These are phyloP conservation scores for Nicotiana otophora DNA, from an alignment of 257 asterid species.

Conservation along the genomic window DNA sequence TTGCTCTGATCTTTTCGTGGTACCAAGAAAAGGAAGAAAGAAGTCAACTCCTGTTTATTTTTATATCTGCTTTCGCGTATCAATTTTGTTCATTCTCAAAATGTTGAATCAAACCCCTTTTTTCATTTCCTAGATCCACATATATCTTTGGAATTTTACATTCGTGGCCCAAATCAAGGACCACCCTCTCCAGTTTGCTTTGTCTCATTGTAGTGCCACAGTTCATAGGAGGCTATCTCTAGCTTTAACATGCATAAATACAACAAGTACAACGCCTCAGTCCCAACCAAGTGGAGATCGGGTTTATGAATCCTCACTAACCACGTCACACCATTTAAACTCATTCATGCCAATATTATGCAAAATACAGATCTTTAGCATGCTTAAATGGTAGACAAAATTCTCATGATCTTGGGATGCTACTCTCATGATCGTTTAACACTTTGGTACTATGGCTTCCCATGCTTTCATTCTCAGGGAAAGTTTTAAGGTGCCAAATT, in stretches of 20 bases:
- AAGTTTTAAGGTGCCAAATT: not conserved
- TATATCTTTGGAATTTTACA: not conserved
- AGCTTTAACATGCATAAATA: not conserved
- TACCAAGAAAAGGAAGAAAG: not conserved
- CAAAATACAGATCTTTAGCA: not conserved
- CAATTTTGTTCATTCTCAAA: not conserved
- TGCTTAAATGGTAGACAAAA: not conserved
- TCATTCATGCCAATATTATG: no score
- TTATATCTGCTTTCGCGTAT: not conserved
- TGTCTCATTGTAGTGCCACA: not conserved
- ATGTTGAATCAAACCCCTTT: not conserved
- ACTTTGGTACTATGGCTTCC: not conserved
- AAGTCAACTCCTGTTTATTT: not conserved
- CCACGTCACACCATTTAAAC: no score
- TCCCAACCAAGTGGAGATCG: no score
- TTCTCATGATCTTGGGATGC: not conserved
- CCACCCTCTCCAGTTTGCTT: not conserved
- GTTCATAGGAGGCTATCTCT: not conserved
- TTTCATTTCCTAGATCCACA: not conserved
- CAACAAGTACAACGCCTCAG: no score
- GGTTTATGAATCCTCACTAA: no score
- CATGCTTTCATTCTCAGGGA: not conserved
- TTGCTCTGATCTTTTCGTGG: not conserved
- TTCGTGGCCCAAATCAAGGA: not conserved
- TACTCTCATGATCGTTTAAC: not conserved